A percentile compares a stretch with the other conserved stretches of the same genome.
These are phyloP conservation scores for Puccinia coronata DNA, from an alignment of 1,284 basidiomycete genomes.

Conservation along the genomic window DNA sequence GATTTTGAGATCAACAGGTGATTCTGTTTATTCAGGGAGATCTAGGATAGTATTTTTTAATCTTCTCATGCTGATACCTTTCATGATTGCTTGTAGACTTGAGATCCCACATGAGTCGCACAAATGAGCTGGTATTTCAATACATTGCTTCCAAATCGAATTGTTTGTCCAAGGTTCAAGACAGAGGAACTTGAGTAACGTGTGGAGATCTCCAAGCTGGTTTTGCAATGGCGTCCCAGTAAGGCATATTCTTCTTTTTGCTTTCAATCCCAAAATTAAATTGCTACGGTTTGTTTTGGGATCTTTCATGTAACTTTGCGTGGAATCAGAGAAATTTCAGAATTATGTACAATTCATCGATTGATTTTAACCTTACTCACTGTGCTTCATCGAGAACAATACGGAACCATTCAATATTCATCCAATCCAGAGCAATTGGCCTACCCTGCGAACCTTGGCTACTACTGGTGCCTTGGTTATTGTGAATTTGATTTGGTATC, in stretches of 20 bases:
- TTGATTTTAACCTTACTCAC: not conserved
- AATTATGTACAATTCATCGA: not conserved
- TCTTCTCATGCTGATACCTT: not conserved
- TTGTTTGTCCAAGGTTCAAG: slow-evolving; percentile 58
- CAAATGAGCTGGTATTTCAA: not conserved
- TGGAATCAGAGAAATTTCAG: not conserved
- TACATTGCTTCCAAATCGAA: slow-evolving; percentile 56
- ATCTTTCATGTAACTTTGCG: not conserved
- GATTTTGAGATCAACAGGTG: not conserved
- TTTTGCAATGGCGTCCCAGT: slow-evolving; percentile 53
- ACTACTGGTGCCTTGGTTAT: not conserved
- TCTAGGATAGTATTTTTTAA: slow-evolving; percentile 4
- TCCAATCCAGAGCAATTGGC: not conserved
- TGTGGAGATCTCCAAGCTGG: slow-evolving; percentile 57
- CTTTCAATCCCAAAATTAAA: slow-evolving; percentile 56
- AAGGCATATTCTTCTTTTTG: slow-evolving; percentile 57
- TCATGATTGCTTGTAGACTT: not conserved
- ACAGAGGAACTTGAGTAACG: slow-evolving; percentile 56
- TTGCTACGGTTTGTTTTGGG: slow-evolving; percentile 52
- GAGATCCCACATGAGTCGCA: not conserved
- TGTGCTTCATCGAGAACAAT: slow-evolving; percentile 2
- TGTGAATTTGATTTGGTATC: not conserved
- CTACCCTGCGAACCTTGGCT: not conserved
- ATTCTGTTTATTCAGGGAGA: not conserved
- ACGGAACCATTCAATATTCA: not conserved